Evolutionary conservation across 768 basidiomycete genomes (phyloP), one percentile per base, ranked within the genome.

Genomic region (Termitomyces sp.): DNA sequence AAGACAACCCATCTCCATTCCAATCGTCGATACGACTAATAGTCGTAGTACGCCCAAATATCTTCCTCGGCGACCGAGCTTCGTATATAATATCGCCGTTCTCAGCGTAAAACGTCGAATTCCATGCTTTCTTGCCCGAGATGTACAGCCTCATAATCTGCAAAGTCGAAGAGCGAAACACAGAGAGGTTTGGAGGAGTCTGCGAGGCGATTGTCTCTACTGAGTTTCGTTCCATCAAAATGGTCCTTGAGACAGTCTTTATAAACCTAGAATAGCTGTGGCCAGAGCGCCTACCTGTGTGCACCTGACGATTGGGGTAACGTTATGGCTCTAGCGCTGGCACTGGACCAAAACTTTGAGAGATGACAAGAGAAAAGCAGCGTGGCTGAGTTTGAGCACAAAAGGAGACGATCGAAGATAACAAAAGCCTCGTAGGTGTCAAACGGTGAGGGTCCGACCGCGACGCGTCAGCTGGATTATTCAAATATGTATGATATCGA

Each of bases 11-110:
- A 25, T 48, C 40, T 53, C 47, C 38, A 53, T 54, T 31, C 56
- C 43, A 25, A 59, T 50, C 13, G 12, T 45, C 52, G 0, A 43
- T 18, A 35, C 60, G 57, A 50, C 20, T 57, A 3, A 64, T 60
- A 13, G 57, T 59, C 22, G 65, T 63, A 6, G 58, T 63, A 20
- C 61, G 54, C 35, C 56, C 57, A 43, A 65, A 64, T 3, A 60
- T 32, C 25, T 49, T 60, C 25, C 52, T 59, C 5, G 63, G 61
- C 5, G 65, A 64, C 27, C 38, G 50, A 22, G 61, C 56, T 46
- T 60, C 61, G 54, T 66, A 68, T n/a, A 65, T 33, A 20, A 59
- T 54, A 33, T 64, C 63, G 29, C 64, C 66, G n/a, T 64, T 56
- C 36, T 56, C 64, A 16, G 60, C 56, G 31, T 41, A 56, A 48